These are phyloP conservation scores for Hemisphaericaspora lyxosophila DNA, from an alignment of 1,139 yeast genomes.

Conservation along the genomic window DNA sequence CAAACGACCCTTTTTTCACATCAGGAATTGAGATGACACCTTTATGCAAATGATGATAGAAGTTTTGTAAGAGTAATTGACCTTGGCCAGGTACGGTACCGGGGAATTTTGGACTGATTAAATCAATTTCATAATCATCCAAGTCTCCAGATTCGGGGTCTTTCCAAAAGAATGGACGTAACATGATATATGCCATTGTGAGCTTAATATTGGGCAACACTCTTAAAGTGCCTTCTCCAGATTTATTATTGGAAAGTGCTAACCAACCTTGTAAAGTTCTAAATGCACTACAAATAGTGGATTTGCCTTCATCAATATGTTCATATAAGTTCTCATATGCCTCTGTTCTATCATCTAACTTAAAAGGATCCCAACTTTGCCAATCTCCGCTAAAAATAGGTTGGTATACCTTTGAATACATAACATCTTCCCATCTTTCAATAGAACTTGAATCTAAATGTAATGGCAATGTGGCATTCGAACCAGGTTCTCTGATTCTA, in stretches of 20 bases:
- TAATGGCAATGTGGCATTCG: conserved; percentile 33
- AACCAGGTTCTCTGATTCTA: conserved; percentile 46
- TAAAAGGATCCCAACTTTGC: conserved; percentile 49
- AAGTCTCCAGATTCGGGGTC: conserved; percentile 12
- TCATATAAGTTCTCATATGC: conserved; percentile 37
- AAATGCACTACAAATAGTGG: conserved; percentile 34
- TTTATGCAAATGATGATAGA: conserved; percentile 30
- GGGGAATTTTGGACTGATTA: conserved; percentile 23
- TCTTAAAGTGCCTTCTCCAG: conserved; percentile 46
- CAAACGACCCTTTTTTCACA: conserved; percentile 42
- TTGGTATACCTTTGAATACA: conserved; percentile 37
- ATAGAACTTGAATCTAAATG: conserved; percentile 49
- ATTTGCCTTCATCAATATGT: conserved; percentile 23
- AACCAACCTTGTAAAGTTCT: conserved; percentile 53
- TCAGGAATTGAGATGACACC: conserved; percentile 32
- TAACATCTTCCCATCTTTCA: conserved; percentile 35
- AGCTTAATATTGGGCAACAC: conserved; percentile 40
- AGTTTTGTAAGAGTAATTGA: conserved; percentile 19
- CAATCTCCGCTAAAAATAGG: conserved; percentile 44
- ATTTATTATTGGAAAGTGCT: conserved; percentile 32
- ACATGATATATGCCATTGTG: conserved; percentile 40
- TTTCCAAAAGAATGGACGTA: conserved; percentile 46
- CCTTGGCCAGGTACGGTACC: conserved; percentile 23
- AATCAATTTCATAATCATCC: conserved; percentile 24
- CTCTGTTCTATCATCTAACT: conserved; percentile 33